Evolutionary conservation across 2,329 filamentous ascomycete species (phyloP), one percentile per base, ranked within the genome.

Genomic region (Paracoccidioides lutzii): DNA sequence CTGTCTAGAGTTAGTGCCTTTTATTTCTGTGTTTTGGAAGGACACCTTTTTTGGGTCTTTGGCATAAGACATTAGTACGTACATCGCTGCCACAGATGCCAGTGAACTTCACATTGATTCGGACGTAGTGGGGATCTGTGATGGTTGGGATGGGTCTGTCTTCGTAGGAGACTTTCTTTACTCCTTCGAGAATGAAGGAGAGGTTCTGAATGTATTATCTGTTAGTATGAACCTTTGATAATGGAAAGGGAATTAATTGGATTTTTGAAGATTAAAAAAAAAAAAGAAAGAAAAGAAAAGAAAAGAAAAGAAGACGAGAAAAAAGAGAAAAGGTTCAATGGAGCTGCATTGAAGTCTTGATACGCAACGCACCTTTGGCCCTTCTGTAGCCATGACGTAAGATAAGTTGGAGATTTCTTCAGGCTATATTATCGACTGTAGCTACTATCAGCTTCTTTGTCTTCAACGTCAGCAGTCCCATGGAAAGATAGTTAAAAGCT

Each of bases 61-160:
- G 38, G 42, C 33, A 5, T 5, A 48, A 22, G 53, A 8, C 9
- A 37, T 9, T 35, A 46, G 22, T 44, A 66, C 71, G 75, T 65
- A 88, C 87, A 72, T 94, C 88, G 58, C 84, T 88, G 56, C 88
- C 88, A 75, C 89, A 94, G 73, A 95, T 93, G 63, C 88, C 88
- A 3, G 88, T 94, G 77, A 85, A 91, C 75, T 86, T 85, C 63
- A 91, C 79, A 67, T 86, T 83, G 60, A 94, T 83, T 64, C 91
- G 79, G 61, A 94, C 88, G 70, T 91, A 84, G 75, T 90, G 79
- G 28, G 81, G 78, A 53, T 76, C 76, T 60, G 79, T 71, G 63
- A 93, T 75, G 57, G 79, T 71, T 45, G 89, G 89, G 55, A 89
- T 73, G 7, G 88, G 87, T 6, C 84, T 82, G 67, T 91, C 84